These are phyloP conservation scores for Phoenix dactylifera DNA, from an alignment of 176 grass and related monocot genomes.

Conservation along the genomic window DNA sequence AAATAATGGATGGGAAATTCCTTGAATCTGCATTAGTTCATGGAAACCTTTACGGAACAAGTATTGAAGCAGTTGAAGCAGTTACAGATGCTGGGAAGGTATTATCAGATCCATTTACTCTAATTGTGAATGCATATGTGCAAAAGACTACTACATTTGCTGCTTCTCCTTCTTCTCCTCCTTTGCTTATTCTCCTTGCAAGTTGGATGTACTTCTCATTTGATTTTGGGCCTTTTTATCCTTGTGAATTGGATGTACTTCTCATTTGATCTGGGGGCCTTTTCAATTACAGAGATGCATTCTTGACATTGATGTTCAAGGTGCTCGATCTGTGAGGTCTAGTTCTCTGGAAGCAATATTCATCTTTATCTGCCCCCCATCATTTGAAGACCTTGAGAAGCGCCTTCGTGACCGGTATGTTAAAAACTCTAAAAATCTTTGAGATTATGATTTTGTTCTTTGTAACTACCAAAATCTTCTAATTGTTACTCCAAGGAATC, in stretches of 20 bases:
- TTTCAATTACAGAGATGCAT: conserved; percentile 80
- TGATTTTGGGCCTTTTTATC: too few species aligned
- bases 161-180: too few species aligned
- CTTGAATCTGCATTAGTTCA: conserved; percentile 93
- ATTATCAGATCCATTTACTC: conserved; percentile 5
- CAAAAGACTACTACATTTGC: too few species aligned
- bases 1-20: conserved; percentile 85
- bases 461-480: not conserved
- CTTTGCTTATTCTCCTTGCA: too few species aligned
- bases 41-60: conserved; percentile 73
- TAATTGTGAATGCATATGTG: too few species aligned
- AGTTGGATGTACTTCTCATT: too few species aligned
- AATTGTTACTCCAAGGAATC: not conserved
- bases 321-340: conserved; percentile 86
- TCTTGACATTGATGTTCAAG: conserved; percentile 99
- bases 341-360: conserved; percentile 88
- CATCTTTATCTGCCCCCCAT: conserved; percentile 93
- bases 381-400: conserved; percentile 88
- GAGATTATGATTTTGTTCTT: too few species aligned
- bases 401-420: conserved; percentile 85
- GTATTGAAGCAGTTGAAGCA: conserved; percentile 79
- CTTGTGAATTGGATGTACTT: too few species aligned
- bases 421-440: conserved; percentile 29
- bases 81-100: conserved; percentile 93
- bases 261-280: not conserved